Evolutionary conservation across 2,329 filamentous ascomycete genomes (phyloP), one percentile per base, ranked within the genome.

Genomic region (Ramularia collo-cygni): DNA sequence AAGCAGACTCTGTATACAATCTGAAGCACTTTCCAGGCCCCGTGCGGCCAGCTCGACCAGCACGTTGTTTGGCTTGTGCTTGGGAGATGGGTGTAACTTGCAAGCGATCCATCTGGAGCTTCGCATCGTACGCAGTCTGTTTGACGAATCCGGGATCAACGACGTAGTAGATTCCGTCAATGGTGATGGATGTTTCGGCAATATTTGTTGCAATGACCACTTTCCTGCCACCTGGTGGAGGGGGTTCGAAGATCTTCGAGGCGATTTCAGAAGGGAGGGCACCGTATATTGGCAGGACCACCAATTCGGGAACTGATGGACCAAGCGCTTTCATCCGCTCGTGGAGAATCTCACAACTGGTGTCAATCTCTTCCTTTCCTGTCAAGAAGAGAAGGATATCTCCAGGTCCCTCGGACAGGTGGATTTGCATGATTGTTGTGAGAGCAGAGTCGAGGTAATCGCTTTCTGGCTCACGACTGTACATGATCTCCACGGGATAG

Each of bases 141-240:
- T 98, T 98, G 46, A 95, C 90, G 53, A 96, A 98, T 2, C 92
- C 92, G 2, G 92, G 89, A 56, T 98, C 92, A 12, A 98, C 81
- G 13, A 98, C 93, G 58, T 94, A 96, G 67, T 90, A 95, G 51
- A 98, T 95, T 35, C 90, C 85, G 59, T 98, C 92, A 50, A 98
- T 96, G 0, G 92, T 98, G 58, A 98, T 92, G 39, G 87, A 95
- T 0, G 92, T 98, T 60, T 98, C 92, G 1, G 92, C 92, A 57
- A 98, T 98, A 55, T 98, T 98, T 26, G 92, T 98, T 2, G 92
- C 92, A 59, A 98, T 94, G 43, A 98, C 87, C 2, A 96, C 88
- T 64, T 98, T 98, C 40, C 92, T 77, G 38, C 77, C 80, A 12
- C 90, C 90, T 1, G 81, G 74, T 0, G 90, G 87, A 0, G 92